phyloP scores from a whole-genome alignment of 2,329 filamentous ascomycete species.

The Lachnellula occidentalis region DNA sequence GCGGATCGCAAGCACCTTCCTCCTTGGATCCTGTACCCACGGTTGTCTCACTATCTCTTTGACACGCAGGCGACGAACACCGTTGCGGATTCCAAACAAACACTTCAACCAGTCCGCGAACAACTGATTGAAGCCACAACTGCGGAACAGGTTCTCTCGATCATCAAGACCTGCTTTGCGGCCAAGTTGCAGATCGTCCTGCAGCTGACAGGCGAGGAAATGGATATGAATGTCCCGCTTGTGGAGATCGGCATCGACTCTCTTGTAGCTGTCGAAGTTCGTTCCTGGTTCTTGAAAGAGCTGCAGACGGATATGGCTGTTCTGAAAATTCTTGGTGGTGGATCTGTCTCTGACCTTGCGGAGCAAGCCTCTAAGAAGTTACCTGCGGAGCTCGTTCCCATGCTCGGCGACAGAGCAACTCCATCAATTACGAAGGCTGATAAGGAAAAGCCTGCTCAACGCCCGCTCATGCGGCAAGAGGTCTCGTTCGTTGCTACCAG shows the following conservation, averaged over 20 bases:
- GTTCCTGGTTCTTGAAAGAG: slow-evolving; percentile 44
- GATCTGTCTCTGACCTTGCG: slow-evolving; percentile 16
- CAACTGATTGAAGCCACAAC: slow-evolving; percentile 1
- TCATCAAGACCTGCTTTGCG: slow-evolving; percentile 2
- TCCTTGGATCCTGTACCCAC: slow-evolving; percentile 20
- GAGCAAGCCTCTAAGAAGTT: slow-evolving; percentile 1
- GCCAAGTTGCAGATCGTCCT: slow-evolving; percentile 4
- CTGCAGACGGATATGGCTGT: slow-evolving; percentile 41
- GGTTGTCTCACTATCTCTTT: slow-evolving; percentile 22
- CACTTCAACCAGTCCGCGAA: not conserved
- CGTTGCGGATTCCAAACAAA: not conserved
- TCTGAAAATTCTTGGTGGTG: slow-evolving; percentile 39
- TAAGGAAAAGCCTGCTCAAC: not conserved
- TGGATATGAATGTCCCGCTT: slow-evolving; percentile 12
- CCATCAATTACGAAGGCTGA: not conserved
- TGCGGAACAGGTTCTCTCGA: slow-evolving; percentile 10
- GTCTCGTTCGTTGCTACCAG: slow-evolving; percentile 3
- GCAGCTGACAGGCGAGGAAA: not conserved
- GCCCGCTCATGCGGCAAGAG: not conserved
- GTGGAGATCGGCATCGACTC: slow-evolving; percentile 32
- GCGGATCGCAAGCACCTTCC: slow-evolving; percentile 2
- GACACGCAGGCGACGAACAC: slow-evolving; percentile 2
- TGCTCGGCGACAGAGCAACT: not conserved
- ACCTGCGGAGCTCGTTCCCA: slow-evolving; percentile 1
- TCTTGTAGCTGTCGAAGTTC: slow-evolving; percentile 15